Conservation (phyloP, 352 stramenopile genomes). For the Phytopythium boreale region DNA sequence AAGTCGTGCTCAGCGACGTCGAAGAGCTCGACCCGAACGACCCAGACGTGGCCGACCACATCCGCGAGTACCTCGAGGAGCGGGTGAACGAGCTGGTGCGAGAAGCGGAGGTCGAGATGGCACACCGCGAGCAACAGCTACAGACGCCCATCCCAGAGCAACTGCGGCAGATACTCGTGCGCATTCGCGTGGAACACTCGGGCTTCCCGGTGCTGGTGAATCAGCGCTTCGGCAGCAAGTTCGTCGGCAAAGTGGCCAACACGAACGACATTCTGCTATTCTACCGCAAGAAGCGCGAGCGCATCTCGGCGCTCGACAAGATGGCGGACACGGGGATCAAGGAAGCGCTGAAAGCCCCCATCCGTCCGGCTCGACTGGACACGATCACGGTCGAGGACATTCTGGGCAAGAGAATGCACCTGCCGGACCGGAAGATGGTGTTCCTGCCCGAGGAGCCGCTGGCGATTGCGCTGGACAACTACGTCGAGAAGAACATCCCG, state of each 20-base stretch:
- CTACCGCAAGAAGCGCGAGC: slow-evolving; percentile 62
- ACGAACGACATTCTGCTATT: slow-evolving; percentile 88
- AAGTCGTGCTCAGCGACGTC: slow-evolving; percentile 87
- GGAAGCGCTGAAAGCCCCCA: slow-evolving; percentile 31
- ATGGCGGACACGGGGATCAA: slow-evolving; percentile 32
- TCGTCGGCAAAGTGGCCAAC: slow-evolving; percentile 86
- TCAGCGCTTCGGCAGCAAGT: slow-evolving; percentile 83
- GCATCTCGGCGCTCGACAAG: slow-evolving; percentile 41
- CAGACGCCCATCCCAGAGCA: slow-evolving; percentile 19
- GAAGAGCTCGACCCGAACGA: slow-evolving; percentile 91
- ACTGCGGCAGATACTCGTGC: slow-evolving; percentile 70
- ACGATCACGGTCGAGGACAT: slow-evolving; percentile 79
- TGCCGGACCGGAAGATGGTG: slow-evolving; percentile 66
- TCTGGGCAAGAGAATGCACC: slow-evolving; percentile 55
- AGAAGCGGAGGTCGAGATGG: slow-evolving; percentile 47
- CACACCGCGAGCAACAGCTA: slow-evolving; percentile 22
- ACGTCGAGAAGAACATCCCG: slow-evolving; percentile 79
- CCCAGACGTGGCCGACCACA: slow-evolving; percentile 71
- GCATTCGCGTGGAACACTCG: slow-evolving; percentile 85
- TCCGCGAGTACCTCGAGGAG: slow-evolving; percentile 59
- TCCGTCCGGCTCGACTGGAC: slow-evolving; percentile 62
- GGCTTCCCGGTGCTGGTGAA: slow-evolving; percentile 88
- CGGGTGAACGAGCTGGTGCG: slow-evolving; percentile 69
- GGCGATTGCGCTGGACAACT: slow-evolving; percentile 70
- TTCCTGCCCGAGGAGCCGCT: slow-evolving; percentile 73